phyloP scores from a whole-genome alignment of 257 asterid genomes.

The Scutellaria baicalensis region DNA sequence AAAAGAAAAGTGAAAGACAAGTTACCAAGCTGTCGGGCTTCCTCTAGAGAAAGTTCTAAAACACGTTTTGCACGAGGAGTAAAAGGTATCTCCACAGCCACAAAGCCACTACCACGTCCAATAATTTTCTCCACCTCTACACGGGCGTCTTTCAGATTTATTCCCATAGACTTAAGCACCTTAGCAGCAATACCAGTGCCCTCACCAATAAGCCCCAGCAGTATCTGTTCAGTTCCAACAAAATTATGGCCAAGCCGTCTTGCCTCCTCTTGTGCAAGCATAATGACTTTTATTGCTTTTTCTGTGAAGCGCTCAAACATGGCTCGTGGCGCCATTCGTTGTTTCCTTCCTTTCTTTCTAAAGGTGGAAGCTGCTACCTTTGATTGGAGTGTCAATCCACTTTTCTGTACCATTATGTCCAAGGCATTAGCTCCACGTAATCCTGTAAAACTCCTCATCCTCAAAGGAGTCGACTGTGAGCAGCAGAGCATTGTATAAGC shows the following conservation, averaged over 20 bases:
- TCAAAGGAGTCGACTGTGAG: conserved; percentile 28
- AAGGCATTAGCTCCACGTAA: conserved; percentile 67
- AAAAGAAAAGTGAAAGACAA: background rate
- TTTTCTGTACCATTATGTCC: conserved; percentile 41
- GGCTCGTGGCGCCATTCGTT: conserved; percentile 58
- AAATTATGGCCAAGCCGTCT: conserved; percentile 94
- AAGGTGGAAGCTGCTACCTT: conserved; percentile 49
- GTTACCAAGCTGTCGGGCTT: conserved; percentile 97
- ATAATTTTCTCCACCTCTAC: conserved; percentile 97
- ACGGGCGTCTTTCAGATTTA: conserved; percentile 95
- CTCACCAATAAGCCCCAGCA: conserved; percentile 94
- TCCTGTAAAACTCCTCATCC: conserved; percentile 53
- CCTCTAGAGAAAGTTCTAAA: conserved; percentile 90
- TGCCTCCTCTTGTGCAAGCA: conserved; percentile 99
- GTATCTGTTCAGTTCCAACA: conserved; percentile 95
- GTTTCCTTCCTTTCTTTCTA: conserved; percentile 38
- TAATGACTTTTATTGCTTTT: conserved; percentile 90
- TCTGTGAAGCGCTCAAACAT: conserved; percentile 99
- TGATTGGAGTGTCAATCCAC: conserved; percentile 51
- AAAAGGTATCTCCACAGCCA: conserved; percentile 96
- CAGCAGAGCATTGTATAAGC: conserved; percentile 48
- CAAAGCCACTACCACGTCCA: conserved; percentile 98
- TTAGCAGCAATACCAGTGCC: conserved; percentile 99
- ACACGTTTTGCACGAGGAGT: conserved; percentile 99
- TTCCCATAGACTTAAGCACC: conserved; percentile 96